A percentile compares a stretch with the other conserved stretches of the same genome.
Conservation (phyloP, 2,329 filamentous ascomycete genomes). For the Emergomyces pasteurianus region DNA sequence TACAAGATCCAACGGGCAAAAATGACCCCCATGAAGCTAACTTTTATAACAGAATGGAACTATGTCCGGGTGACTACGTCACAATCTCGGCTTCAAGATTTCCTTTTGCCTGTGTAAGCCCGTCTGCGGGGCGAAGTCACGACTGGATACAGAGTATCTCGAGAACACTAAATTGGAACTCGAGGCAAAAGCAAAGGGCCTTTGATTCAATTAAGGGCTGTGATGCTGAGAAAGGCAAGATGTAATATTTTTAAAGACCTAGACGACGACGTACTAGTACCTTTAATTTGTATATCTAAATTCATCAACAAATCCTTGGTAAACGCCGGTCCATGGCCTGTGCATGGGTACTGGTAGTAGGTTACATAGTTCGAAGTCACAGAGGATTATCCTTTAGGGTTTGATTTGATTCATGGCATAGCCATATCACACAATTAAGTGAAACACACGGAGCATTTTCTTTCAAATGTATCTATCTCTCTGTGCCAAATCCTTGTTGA, state of each 20-base stretch:
- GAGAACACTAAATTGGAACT: conserved; percentile 41
- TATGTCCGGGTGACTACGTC: conserved; percentile 40
- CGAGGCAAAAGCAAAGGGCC: conserved; percentile 31
- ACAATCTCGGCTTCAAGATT: conserved; percentile 41
- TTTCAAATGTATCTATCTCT: too few relatives aligned
- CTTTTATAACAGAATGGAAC: conserved; percentile 29
- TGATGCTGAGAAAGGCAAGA: not conserved
- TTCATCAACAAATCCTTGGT: not conserved
- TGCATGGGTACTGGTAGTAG: too few relatives aligned
- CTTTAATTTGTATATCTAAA: not conserved
- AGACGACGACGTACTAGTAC: not conserved
- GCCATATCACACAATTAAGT: not conserved
- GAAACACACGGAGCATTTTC: not conserved
- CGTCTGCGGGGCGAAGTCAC: conserved; percentile 31
- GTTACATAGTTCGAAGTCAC: too few relatives aligned
- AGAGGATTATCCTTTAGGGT: not conserved
- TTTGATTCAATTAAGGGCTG: not conserved
- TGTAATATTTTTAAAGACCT: not conserved
- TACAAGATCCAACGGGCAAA: not conserved
- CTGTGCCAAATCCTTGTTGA: too few relatives aligned
- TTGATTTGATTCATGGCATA: not conserved
- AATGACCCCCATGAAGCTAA: conserved; percentile 8
- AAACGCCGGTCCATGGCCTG: too few relatives aligned
- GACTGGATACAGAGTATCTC: conserved; percentile 41
- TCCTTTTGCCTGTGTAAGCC: conserved; percentile 40